A percentile compares a stretch with the other conserved stretches of the same genome.
Conservation (phyloP, 495 filamentous ascomycete species). For the Paragyromitra xinjiangensis region DNA sequence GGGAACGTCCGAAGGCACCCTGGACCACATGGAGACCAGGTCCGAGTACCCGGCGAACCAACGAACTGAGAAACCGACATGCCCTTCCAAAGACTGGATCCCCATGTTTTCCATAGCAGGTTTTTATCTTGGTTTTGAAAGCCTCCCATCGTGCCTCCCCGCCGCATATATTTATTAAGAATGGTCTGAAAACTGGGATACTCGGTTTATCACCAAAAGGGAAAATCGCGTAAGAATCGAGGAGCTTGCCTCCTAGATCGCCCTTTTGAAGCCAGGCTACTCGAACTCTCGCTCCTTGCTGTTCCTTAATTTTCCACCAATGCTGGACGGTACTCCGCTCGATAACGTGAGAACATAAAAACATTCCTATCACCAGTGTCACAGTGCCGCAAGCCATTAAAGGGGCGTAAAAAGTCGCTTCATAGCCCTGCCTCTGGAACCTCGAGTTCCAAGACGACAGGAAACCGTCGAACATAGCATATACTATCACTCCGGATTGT, state of each 20-base stretch:
- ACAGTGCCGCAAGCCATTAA: conserved; percentile 53
- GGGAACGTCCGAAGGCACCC: too few species aligned
- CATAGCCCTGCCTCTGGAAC: conserved; percentile 32
- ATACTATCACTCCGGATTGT: conserved; percentile 53
- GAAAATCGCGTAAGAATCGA: conserved; percentile 53
- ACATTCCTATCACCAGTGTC: conserved; percentile 52
- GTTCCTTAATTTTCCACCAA: conserved; percentile 5
- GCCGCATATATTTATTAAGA: too few species aligned
- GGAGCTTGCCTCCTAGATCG: conserved; percentile 51
- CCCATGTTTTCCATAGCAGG: too few species aligned
- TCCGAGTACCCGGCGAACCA: too few species aligned
- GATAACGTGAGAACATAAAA: conserved; percentile 56
- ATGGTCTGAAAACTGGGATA: too few species aligned
- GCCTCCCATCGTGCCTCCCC: too few species aligned
- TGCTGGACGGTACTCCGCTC: conserved; percentile 54
- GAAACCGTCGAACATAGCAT: conserved; percentile 29
- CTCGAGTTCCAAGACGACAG: conserved; percentile 18
- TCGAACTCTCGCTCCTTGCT: neutral
- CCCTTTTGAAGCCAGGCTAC: conserved; percentile 54
- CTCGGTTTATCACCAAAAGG: neutral
- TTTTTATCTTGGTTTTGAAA: too few species aligned
- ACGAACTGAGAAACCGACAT: too few species aligned
- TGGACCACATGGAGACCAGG: too few species aligned
- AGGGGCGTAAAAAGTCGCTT: conserved; percentile 30
- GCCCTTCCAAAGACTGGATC: too few species aligned